These are phyloP conservation scores for Thecaphora frezii DNA, from an alignment of 1,284 basidiomycete species.

Conservation along the genomic window DNA sequence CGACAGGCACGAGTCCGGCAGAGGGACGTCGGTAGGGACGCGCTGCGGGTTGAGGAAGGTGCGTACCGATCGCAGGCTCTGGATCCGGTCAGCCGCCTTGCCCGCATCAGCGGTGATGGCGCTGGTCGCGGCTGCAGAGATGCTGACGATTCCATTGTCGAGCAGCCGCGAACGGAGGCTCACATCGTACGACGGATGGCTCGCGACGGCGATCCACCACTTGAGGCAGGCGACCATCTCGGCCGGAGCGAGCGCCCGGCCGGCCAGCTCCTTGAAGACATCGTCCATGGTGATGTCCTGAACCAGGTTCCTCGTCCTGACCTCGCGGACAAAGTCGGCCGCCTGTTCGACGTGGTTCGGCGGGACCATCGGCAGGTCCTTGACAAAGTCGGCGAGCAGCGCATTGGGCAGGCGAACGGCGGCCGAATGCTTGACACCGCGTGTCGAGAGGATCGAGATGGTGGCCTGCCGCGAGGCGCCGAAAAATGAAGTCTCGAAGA, in stretches of 20 bases:
- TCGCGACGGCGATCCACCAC: slow-evolving; percentile 80
- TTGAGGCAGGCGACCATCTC: slow-evolving; percentile 81
- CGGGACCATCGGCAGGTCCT: slow-evolving; percentile 76
- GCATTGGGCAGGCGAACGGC: slow-evolving; percentile 79
- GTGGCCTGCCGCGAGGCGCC: slow-evolving; percentile 63
- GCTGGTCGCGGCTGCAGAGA: slow-evolving; percentile 16
- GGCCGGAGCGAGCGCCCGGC: slow-evolving; percentile 71
- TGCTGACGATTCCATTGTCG: slow-evolving; percentile 40
- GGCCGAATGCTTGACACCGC: slow-evolving; percentile 72
- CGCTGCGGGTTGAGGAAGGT: slow-evolving; percentile 74
- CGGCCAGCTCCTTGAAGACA: slow-evolving; percentile 76
- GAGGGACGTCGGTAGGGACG: slow-evolving; percentile 79
- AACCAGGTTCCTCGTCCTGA: slow-evolving; percentile 74
- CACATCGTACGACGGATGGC: slow-evolving; percentile 54
- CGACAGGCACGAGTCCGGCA: slow-evolving; percentile 78
- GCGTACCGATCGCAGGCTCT: slow-evolving; percentile 68
- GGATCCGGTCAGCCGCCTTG: slow-evolving; percentile 31
- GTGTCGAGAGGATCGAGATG: slow-evolving; percentile 78
- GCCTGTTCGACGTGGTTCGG: slow-evolving; percentile 70
- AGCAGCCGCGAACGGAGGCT: slow-evolving; percentile 50
- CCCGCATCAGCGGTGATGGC: neutral
- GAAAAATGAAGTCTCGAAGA: slow-evolving; percentile 82
- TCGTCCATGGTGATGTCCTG: slow-evolving; percentile 81
- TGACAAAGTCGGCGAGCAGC: slow-evolving; percentile 75
- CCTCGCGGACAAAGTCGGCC: slow-evolving; percentile 67